These are phyloP conservation scores for Austroboletus novae-zelandiae DNA, from an alignment of 1,284 basidiomycete species.

Conservation along the genomic window DNA sequence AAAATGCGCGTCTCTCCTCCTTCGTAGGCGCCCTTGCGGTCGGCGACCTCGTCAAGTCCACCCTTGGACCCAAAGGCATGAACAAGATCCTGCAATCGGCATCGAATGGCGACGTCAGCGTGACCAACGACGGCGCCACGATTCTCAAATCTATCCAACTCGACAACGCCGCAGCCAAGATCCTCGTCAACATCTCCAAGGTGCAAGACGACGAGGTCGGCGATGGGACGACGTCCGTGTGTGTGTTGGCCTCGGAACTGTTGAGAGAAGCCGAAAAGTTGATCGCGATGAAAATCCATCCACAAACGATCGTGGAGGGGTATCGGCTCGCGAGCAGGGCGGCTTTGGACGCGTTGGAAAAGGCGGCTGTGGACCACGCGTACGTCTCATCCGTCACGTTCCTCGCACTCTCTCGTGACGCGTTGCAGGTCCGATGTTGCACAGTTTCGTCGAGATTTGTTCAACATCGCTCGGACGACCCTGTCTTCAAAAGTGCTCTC, in stretches of 20 bases:
- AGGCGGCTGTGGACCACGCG: constrained; percentile 82
- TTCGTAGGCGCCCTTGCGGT: constrained; percentile 97
- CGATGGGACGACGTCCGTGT: constrained; percentile 95
- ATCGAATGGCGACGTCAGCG: constrained; percentile 90
- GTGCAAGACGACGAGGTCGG: constrained; percentile 99
- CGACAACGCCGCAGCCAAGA: constrained; percentile 98
- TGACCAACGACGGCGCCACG: constrained; percentile 99
- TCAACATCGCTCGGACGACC: constrained; percentile 97
- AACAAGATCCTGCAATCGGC: constrained; percentile 94
- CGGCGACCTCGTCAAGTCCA: constrained; percentile 97
- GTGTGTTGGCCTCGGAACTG: constrained; percentile 90
- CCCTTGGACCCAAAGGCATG: constrained; percentile 97
- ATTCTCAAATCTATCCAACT: constrained; percentile 97
- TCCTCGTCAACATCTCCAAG: constrained; percentile 99
- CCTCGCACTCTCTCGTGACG: background rate
- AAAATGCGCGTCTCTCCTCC: constrained; percentile 96
- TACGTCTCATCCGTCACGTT: constrained; percentile 37
- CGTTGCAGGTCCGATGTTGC: constrained; percentile 60
- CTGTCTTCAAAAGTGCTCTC: constrained; percentile 95
- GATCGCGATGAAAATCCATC: constrained; percentile 91
- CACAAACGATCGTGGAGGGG: constrained; percentile 99
- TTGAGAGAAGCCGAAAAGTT: constrained; percentile 96
- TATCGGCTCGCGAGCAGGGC: constrained; percentile 90
- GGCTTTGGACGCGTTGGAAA: constrained; percentile 83
- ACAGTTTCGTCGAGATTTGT: constrained; percentile 84